Base-by-base conservation (phyloP, 441 rosid genomes). In the Viola pubescens region DNA sequence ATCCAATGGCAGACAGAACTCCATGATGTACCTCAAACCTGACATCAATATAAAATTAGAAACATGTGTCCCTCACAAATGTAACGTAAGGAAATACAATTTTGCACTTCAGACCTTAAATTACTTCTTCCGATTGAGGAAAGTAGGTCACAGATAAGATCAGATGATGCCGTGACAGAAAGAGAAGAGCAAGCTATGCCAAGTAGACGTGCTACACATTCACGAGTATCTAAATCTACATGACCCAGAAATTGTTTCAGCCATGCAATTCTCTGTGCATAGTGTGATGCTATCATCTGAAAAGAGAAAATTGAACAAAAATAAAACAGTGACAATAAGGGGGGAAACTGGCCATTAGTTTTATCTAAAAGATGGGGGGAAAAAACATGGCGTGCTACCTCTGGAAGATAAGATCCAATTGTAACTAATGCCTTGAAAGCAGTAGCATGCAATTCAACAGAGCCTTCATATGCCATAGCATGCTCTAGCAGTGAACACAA, bases 11-110 rank as follows among this genome's bases (percentile, higher is more conserved):
- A 67, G 86, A 89, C 71, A 92, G 63, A 16, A 81, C 79, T 65
- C 98, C 98, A 71, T 92, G 86, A n/a, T 76, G 79, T 49, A 61
- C 78, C 79, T 92, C 98, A 69, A 84, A 92, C 85, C 98, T 92
- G 80, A 63, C 59, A 9, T 46, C 9, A 9, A 46, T 12, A 46
- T 4, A 46, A 46, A 8, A 9, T 9, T 9, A 46, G 49, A 46
- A 46, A 6, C 49, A 46, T 46, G n/a, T 46, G 46, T 6, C 9
- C n/a, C 9, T 46, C 13, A 43, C 49, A 46, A 4, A 46, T 5
- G 49, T 4, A 46, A 46, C 2, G 26, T 54, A 37, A 53, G 26
- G 46, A 56, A 48, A 0, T 6, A 26, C 38, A 14, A 45, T 38
- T 9, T 51, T 39, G 46, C 26, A 59, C 37, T 44, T 54, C 81